Conservation (phyloP, 306 rosid genomes). For the Oemleria cerasiformis region DNA sequence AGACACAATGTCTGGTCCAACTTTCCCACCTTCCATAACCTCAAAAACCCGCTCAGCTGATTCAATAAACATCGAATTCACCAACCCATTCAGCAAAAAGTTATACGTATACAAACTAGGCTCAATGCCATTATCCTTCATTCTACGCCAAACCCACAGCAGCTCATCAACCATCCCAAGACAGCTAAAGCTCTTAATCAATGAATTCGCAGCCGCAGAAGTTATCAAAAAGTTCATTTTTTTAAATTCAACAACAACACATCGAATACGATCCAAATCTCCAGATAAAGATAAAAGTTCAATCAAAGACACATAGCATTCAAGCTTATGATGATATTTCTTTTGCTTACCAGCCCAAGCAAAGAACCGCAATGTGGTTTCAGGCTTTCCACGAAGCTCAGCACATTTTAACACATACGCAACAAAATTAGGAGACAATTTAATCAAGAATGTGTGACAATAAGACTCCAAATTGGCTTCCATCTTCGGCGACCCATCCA, state of each 20-base stretch:
- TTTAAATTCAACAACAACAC: slow-evolving; percentile 36
- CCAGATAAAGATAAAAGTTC: slow-evolving; percentile 36
- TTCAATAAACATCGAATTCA: slow-evolving; percentile 52
- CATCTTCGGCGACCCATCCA: slow-evolving; percentile 61
- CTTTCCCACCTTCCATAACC: slow-evolving; percentile 57
- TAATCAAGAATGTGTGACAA: slow-evolving; percentile 54
- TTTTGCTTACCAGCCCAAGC: slow-evolving; percentile 59
- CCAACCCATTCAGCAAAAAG: slow-evolving; percentile 71
- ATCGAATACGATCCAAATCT: slow-evolving; percentile 27
- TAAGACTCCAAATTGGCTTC: slow-evolving; percentile 60
- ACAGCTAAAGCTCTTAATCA: slow-evolving; percentile 56
- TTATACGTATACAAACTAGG: slow-evolving; percentile 56
- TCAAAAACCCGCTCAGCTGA: slow-evolving; percentile 69
- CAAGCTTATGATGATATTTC: slow-evolving; percentile 55
- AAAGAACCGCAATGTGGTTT: slow-evolving; percentile 56
- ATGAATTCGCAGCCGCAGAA: slow-evolving; percentile 46
- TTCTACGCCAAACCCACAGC: slow-evolving; percentile 75
- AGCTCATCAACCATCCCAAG: slow-evolving; percentile 71
- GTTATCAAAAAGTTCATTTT: slow-evolving; percentile 43
- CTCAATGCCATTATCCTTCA: slow-evolving; percentile 61
- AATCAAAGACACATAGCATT: slow-evolving; percentile 63
- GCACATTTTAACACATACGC: slow-evolving; percentile 46
- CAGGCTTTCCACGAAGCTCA: slow-evolving; percentile 37
- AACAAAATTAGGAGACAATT: slow-evolving; percentile 71
- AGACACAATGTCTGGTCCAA: slow-evolving; percentile 61